phyloP scores from a whole-genome alignment of 2,329 filamentous ascomycete genomes.

The Venturia aucupariae region DNA sequence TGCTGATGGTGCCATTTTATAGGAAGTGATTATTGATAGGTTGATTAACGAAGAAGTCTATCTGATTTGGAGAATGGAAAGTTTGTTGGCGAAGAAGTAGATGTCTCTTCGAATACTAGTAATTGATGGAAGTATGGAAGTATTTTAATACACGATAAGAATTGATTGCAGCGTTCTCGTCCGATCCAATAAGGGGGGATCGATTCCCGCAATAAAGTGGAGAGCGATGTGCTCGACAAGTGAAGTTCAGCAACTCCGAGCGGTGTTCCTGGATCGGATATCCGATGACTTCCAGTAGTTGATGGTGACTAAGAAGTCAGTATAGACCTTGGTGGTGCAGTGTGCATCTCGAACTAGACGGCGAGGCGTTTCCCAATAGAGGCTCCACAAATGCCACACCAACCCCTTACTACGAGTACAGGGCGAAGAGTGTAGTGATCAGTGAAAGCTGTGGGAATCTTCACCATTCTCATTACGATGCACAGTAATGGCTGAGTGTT shows the following conservation, averaged over 20 bases:
- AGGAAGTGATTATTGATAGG: background rate
- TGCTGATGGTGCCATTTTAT: constrained; percentile 8
- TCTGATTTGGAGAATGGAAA: too few relatives aligned
- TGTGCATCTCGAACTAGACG: too few relatives aligned
- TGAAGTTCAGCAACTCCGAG: background rate
- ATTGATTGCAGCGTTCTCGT: background rate
- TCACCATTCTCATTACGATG: background rate
- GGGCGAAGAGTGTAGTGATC: too few relatives aligned
- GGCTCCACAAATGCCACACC: background rate
- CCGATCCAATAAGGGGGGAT: background rate
- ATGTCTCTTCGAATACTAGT: too few relatives aligned
- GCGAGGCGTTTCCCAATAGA: background rate
- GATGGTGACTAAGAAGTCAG: background rate
- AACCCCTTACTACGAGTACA: background rate
- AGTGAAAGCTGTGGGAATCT: background rate
- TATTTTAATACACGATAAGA: background rate
- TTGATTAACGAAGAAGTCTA: background rate
- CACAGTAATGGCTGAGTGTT: constrained; percentile 3
- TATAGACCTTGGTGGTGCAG: background rate
- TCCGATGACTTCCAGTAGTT: background rate
- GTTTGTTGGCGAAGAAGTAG: too few relatives aligned
- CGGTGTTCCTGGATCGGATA: background rate
- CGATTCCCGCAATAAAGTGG: background rate
- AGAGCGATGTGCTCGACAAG: background rate
- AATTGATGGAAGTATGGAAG: background rate